These are phyloP conservation scores for Eucalyptus paniculata DNA, from an alignment of 345 rosid genomes.

Conservation along the genomic window DNA sequence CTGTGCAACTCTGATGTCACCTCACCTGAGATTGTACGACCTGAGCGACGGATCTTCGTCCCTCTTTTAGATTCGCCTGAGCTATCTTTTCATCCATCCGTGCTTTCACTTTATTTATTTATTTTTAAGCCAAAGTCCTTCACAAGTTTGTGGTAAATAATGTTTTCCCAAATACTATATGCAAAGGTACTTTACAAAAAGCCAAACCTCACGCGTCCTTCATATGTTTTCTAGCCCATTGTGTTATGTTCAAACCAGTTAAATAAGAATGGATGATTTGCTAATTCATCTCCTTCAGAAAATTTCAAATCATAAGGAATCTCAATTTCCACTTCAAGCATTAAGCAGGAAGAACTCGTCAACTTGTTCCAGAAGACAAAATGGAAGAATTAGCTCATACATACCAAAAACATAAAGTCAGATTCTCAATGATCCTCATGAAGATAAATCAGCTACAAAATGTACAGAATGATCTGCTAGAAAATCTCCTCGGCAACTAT, in stretches of 20 bases:
- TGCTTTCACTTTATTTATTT: background rate
- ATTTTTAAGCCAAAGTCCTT: background rate
- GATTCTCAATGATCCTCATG: background rate
- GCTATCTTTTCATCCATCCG: background rate
- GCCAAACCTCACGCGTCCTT: background rate
- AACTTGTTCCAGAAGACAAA: background rate
- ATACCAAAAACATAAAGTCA: background rate
- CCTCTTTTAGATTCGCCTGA: background rate
- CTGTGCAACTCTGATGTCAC: background rate
- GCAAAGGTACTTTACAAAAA: background rate
- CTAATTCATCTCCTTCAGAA: background rate
- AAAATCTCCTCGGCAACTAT: background rate
- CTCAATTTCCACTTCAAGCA: background rate
- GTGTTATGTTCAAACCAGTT: background rate
- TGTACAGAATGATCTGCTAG: background rate
- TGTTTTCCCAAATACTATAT: too few relatives aligned
- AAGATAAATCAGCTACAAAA: background rate
- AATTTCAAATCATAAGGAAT: background rate
- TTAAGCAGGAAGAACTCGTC: background rate
- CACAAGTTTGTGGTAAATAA: too few relatives aligned
- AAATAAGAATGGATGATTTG: background rate
- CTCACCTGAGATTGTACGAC: background rate
- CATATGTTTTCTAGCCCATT: background rate
- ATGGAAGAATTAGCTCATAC: background rate
- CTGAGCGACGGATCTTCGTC: fast-evolving